Evolutionary conservation across 805 yeast species (phyloP).

Genomic region (Saccharomyces mikatae): DNA sequence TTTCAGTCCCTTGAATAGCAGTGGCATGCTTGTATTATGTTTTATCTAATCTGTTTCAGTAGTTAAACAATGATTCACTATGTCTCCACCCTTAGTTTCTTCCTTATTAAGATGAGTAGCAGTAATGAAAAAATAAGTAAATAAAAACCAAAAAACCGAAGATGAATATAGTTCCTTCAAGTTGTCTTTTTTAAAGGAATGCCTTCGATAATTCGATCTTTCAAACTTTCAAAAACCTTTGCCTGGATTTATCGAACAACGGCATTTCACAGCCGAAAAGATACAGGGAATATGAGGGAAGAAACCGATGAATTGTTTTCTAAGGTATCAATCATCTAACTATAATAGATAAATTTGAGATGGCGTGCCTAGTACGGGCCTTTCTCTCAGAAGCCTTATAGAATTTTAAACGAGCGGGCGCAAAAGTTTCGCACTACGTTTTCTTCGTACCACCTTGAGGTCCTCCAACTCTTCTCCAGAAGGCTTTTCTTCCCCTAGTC

Average conservation of each 20-base stretch:
- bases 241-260: background rate
- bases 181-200: background rate
- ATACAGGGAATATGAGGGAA: background rate
- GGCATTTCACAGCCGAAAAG: background rate
- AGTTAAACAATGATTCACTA: background rate
- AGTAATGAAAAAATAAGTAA: background rate
- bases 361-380: background rate
- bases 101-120: slow-evolving; percentile 1
- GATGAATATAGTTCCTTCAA: background rate
- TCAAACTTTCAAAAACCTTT: background rate
- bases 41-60: background rate
- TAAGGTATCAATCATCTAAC: background rate
- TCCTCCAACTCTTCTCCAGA: background rate
- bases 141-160: background rate
- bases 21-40: slow-evolving; percentile 13
- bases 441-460: background rate
- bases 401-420: background rate
- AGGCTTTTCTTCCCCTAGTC: background rate
- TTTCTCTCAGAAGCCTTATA: background rate
- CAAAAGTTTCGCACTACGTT: background rate
- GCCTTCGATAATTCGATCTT: background rate
- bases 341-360: background rate
- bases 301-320: background rate
- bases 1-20: slow-evolving; percentile 26
- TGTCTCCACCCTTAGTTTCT: background rate